Evolutionary conservation across 495 filamentous ascomycete species (phyloP).

Genomic region (Amorphotheca resinae): DNA sequence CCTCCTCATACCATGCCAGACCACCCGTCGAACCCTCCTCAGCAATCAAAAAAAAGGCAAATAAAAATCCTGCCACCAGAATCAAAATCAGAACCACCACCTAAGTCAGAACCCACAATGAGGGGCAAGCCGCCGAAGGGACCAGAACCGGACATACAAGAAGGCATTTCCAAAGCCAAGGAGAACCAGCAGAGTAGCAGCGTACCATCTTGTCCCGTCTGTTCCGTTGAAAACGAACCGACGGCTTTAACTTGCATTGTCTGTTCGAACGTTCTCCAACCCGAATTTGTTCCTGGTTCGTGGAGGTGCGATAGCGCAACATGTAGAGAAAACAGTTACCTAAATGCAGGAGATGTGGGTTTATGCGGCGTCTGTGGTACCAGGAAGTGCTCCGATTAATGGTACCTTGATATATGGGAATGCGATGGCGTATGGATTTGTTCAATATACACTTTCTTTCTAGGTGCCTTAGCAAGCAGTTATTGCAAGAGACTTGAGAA

Average conservation of each 20-base stretch:
- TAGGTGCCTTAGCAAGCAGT: too few species aligned
- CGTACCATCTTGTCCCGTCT: constrained; percentile 38
- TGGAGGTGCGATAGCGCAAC: constrained; percentile 47
- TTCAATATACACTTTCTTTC: too few species aligned
- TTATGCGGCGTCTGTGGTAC: constrained; percentile 55
- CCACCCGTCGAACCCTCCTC: not conserved
- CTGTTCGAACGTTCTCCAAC: constrained; percentile 54
- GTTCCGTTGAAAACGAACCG: constrained; percentile 45
- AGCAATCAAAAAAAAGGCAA: not conserved
- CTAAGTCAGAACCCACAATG: too few species aligned
- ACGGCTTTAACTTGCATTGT: constrained; percentile 42
- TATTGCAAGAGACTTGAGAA: too few species aligned
- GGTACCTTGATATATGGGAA: too few species aligned
- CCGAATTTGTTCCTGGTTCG: constrained; percentile 30
- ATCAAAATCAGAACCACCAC: not conserved
- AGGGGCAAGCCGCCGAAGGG: too few species aligned
- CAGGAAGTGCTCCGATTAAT: constrained; percentile 18
- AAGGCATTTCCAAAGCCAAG: not conserved
- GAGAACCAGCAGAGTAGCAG: not conserved
- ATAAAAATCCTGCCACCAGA: not conserved
- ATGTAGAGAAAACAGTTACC: constrained; percentile 41
- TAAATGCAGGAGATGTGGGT: constrained; percentile 52
- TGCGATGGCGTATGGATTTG: too few species aligned
- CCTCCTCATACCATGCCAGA: not conserved
- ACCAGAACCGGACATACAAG: not conserved